A percentile compares a stretch with the other conserved stretches of the same genome.
Evolutionary conservation across 306 rosid genomes (phyloP).

Genomic region (Pueraria montana): DNA sequence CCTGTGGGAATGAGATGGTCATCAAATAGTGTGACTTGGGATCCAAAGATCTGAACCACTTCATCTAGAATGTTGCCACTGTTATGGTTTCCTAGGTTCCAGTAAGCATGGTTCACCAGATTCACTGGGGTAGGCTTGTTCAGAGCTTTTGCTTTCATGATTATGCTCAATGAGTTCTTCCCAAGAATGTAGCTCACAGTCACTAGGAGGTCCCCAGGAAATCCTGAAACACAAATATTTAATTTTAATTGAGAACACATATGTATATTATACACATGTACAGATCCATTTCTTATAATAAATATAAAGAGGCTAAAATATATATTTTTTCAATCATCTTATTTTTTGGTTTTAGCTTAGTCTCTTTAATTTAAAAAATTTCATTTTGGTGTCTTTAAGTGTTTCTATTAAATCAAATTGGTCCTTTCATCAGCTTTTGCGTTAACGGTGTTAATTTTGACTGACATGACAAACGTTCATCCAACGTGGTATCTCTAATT

Average conservation of each 20-base stretch:
- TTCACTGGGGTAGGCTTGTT: slow-evolving; percentile 92
- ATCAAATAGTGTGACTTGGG: slow-evolving; percentile 70
- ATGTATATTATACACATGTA: no score
- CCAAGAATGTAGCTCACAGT: slow-evolving; percentile 70
- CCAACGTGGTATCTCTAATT: no score
- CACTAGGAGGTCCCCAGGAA: slow-evolving; percentile 82
- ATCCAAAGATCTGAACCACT: slow-evolving; percentile 69
- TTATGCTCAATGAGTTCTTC: slow-evolving; percentile 55
- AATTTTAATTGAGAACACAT: neutral
- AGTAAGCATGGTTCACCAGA: slow-evolving; percentile 78
- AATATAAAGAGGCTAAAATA: no score
- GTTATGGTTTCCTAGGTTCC: slow-evolving; percentile 88
- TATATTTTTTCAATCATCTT: no score
- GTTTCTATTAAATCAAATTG: no score
- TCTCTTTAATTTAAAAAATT: no score
- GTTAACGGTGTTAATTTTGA: no score
- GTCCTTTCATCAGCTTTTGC: no score
- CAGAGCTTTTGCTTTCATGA: slow-evolving; percentile 78
- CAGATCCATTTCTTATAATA: no score
- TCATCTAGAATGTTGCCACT: slow-evolving; percentile 76
- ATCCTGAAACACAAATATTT: slow-evolving; percentile 60
- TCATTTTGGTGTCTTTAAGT: no score
- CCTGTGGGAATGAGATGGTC: slow-evolving; percentile 81
- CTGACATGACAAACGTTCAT: no score
- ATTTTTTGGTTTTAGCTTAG: no score